These are phyloP conservation scores for Kwoniella botswanensis DNA, from an alignment of 768 basidiomycete genomes.

Conservation along the genomic window DNA sequence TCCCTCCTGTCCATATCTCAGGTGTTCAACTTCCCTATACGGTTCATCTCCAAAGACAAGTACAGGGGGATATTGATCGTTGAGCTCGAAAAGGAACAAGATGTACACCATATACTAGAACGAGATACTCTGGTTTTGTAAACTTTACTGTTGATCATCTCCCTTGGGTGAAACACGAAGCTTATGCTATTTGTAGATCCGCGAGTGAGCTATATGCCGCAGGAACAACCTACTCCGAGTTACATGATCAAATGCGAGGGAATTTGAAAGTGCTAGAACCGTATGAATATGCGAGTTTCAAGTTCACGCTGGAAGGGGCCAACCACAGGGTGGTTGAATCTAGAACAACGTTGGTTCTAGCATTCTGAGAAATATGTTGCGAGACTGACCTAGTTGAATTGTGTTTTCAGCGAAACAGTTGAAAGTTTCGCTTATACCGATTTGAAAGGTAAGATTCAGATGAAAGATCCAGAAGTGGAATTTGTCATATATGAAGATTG, in stretches of 20 bases:
- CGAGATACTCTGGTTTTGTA: constrained; percentile 86
- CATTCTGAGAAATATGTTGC: not conserved
- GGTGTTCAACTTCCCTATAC: constrained; percentile 69
- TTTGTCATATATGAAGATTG: constrained; percentile 87
- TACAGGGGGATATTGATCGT: constrained; percentile 41
- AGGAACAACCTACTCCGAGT: constrained; percentile 70
- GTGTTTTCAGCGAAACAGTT: constrained; percentile 61
- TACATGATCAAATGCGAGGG: constrained; percentile 67
- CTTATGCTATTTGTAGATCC: constrained; percentile 59
- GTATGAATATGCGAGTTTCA: constrained; percentile 70
- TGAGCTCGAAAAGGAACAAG: constrained; percentile 69
- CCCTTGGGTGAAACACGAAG: no score
- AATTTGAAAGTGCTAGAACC: constrained; percentile 68
- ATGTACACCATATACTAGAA: constrained; percentile 73
- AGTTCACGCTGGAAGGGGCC: constrained; percentile 70
- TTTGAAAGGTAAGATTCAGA: constrained; percentile 77
- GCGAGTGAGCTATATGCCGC: constrained; percentile 78
- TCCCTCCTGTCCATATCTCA: constrained; percentile 79
- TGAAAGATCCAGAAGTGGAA: constrained; percentile 76
- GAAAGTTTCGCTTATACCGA: constrained; percentile 85
- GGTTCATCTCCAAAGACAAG: constrained; percentile 63
- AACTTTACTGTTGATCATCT: constrained; percentile 33
- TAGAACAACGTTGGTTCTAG: constrained; percentile 31
- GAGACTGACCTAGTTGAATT: not conserved
- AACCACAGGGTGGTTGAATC: constrained; percentile 34